A percentile compares a stretch with the other conserved stretches of the same genome.
These are phyloP conservation scores for Ceratobasidium sp. DNA, from an alignment of 1,284 basidiomycete genomes.

Conservation along the genomic window DNA sequence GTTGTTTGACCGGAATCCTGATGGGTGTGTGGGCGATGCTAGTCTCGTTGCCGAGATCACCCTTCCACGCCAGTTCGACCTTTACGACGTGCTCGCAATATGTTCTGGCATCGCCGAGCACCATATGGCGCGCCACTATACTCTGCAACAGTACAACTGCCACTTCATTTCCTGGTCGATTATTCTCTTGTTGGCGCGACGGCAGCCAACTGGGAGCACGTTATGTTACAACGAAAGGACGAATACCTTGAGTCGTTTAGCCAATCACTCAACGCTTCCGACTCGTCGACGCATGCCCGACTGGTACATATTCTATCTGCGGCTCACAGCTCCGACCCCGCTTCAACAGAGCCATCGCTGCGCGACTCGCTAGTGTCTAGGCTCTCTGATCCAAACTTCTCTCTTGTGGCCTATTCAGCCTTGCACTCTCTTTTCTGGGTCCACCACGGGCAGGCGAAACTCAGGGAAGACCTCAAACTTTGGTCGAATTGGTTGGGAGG, in stretches of 20 bases:
- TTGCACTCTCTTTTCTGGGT: not conserved
- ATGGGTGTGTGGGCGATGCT: no score
- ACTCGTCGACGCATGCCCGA: not conserved
- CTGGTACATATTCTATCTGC: not conserved
- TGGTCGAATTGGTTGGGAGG: not conserved
- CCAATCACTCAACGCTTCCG: not conserved
- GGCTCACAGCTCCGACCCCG: not conserved
- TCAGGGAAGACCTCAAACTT: not conserved
- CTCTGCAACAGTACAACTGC: constrained; percentile 26
- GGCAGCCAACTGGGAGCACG: not conserved
- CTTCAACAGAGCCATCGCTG: not conserved
- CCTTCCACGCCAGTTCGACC: not conserved
- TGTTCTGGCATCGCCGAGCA: not conserved
- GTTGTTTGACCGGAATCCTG: not conserved
- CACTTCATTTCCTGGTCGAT: constrained; percentile 18
- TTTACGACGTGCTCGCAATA: not conserved
- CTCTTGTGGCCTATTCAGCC: not conserved
- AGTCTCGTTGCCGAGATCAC: not conserved
- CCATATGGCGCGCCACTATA: not conserved
- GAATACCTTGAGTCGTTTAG: not conserved
- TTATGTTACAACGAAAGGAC: no score
- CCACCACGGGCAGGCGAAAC: not conserved
- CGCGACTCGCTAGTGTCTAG: no score
- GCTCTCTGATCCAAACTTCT: not conserved
- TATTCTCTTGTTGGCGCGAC: not conserved